Evolutionary conservation across 345 rosid genomes (phyloP), one percentile per base, ranked within the genome.

Genomic region (Eucalyptus cloeziana): DNA sequence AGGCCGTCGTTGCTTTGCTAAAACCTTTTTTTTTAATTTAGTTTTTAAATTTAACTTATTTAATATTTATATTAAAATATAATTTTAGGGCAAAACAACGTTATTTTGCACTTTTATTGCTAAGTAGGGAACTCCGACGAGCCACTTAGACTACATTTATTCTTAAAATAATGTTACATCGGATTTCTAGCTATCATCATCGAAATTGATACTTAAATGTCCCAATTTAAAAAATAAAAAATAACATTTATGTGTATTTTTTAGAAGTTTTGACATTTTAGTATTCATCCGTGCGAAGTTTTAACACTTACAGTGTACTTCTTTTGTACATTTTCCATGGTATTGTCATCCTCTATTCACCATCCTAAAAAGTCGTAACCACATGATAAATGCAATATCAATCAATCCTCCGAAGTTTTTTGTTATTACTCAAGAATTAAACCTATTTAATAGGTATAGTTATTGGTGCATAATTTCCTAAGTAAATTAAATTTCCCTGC

Each of bases 271-370:
- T 56, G 13, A 56, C 13, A 56, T 24, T 56, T 56, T 22, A 9
- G 13, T 56, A 3, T 56, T 0, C 30, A 22, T 56, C 13, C 6
- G 1, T 56, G 30, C 30, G 1, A 56, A 56, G 62, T 56, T 56
- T 22, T 56, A 24, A 4, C 6, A 56, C 0, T 56, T 56, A 22
- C 2, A 0, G 58, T 52, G 0, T 52, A 0, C 5, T 52, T 52
- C 5, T 52, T 52, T 52, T 52, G 10, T 52, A n/a, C 71, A 64
- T 64, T 64, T 62, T n/a, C 37, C 17, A n/a, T 7, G 1, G 19
- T 64, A 64, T n/a, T 64, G 37, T 14, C 33, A 7, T 62, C 37
- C 19, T 64, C 3, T 2, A 27, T 60, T n/a, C 71, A 31, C 71
- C 71, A n/a, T n/a, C 71, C 0, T 64, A 64, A 64, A 64, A 64